Conservation (phyloP, 1,139 yeast species). For the Nakaseomyces sp. region DNA sequence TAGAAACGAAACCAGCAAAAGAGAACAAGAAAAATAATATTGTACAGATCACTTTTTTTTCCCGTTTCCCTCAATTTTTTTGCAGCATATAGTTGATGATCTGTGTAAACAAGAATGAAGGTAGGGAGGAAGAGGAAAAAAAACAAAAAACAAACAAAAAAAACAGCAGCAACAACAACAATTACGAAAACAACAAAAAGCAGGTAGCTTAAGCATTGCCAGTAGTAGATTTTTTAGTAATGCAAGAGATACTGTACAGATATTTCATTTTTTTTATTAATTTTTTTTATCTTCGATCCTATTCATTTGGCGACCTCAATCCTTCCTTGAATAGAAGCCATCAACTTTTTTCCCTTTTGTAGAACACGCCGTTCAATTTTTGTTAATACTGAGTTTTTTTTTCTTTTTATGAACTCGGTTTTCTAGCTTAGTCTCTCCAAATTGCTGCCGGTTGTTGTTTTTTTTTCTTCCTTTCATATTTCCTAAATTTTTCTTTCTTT, state of each 20-base stretch:
- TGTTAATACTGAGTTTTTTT: background rate
- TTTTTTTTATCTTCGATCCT: no score
- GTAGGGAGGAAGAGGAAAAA: no score
- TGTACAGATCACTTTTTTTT: background rate
- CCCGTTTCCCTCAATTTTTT: background rate
- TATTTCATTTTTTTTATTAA: no score
- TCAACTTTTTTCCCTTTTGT: background rate
- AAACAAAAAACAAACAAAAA: no score
- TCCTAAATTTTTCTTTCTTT: background rate
- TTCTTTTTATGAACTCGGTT: background rate
- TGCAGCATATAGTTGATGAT: no score
- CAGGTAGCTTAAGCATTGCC: no score
- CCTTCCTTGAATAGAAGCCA: background rate
- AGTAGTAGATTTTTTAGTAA: background rate
- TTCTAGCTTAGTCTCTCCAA: background rate
- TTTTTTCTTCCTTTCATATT: background rate
- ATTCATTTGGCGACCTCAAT: background rate
- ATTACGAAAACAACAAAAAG: no score
- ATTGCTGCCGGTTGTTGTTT: background rate
- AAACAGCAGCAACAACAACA: no score
- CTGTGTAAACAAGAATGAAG: no score
- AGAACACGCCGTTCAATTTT: slow-evolving; percentile 1
- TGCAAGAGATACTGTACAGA: background rate
- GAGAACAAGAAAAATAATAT: background rate
- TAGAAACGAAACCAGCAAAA: background rate